Evolutionary conservation across 164 flowering plant species (phyloP).

Genomic region (Houttuynia cordata): DNA sequence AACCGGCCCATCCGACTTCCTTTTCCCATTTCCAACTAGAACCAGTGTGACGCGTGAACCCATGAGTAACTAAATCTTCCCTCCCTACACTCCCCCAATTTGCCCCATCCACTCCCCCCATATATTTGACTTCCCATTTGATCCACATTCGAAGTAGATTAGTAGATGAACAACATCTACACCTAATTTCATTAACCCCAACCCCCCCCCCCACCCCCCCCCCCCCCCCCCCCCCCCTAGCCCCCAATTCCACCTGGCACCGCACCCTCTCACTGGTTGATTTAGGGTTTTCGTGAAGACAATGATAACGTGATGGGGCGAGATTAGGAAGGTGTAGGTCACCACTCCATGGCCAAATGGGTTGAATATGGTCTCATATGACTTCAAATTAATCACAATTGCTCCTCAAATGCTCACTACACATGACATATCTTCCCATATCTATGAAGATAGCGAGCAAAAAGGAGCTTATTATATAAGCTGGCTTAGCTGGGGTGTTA

Average conservation of each 20-base stretch:
- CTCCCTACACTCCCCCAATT: not conserved
- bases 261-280: not conserved
- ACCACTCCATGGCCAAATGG: not conserved
- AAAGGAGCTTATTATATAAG: not conserved
- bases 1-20: not conserved
- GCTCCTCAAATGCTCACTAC: too few species aligned
- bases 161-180: slow-evolving; percentile 4
- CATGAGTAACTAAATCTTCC: not conserved
- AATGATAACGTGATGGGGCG: slow-evolving; percentile 1
- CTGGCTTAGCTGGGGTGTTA: not conserved
- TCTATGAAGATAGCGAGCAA: too few species aligned
- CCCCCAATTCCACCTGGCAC: not conserved
- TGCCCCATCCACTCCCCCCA: not conserved
- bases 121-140: not conserved
- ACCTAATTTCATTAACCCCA: slow-evolving; percentile 2
- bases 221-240: too few species aligned
- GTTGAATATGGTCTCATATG: too few species aligned
- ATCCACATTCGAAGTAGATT: not conserved
- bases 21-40: not conserved
- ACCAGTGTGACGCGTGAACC: not conserved
- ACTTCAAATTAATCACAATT: too few species aligned
- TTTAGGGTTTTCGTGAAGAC: not conserved
- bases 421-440: too few species aligned
- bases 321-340: slow-evolving; percentile 5
- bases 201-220: too few species aligned